Conservation (phyloP, 1,284 basidiomycete species). For the Boletus hoseneyae region DNA sequence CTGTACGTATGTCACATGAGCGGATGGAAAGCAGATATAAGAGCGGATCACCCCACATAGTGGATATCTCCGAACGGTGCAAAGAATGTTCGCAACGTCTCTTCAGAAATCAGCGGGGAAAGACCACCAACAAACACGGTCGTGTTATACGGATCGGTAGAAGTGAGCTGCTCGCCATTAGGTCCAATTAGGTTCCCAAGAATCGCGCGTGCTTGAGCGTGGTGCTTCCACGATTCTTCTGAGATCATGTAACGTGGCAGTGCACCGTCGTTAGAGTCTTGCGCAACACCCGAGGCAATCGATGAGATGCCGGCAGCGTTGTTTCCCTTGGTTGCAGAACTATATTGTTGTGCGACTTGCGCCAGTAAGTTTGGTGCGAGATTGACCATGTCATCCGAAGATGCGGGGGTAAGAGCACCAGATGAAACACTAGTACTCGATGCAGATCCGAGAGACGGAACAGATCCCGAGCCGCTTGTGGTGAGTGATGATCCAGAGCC, state of each 20-base stretch:
- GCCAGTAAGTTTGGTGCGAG: conserved; percentile 40
- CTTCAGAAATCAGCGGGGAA: conserved; percentile 82
- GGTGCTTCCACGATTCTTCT: conserved; percentile 80
- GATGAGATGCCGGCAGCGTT: conserved; percentile 33
- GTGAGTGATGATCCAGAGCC: conserved; percentile 54
- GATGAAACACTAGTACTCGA: conserved; percentile 50
- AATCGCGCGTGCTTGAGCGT: conserved; percentile 74
- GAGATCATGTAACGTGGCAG: conserved; percentile 53
- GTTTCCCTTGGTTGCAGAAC: conserved; percentile 34
- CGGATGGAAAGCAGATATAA: conserved; percentile 4
- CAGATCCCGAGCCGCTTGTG: conserved; percentile 46
- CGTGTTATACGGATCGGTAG: conserved; percentile 87
- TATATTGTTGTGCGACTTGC: conserved; percentile 49
- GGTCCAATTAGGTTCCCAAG: conserved; percentile 77
- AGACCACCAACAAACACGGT: conserved; percentile 91
- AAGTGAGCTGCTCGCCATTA: conserved; percentile 79
- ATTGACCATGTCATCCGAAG: conserved; percentile 50
- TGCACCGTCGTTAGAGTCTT: conserved; percentile 38
- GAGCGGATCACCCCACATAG: conserved; percentile 55
- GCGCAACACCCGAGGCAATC: conserved; percentile 40
- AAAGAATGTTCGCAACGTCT: conserved; percentile 85
- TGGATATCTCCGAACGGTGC: conserved; percentile 89
- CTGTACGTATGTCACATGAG: conserved; percentile 37
- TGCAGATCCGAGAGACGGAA: conserved; percentile 54
- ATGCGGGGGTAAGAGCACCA: conserved; percentile 38